A percentile compares a stretch with the other conserved stretches of the same genome.
These are phyloP conservation scores for Camelina neglecta DNA, from an alignment of 345 rosid genomes.

Conservation along the genomic window DNA sequence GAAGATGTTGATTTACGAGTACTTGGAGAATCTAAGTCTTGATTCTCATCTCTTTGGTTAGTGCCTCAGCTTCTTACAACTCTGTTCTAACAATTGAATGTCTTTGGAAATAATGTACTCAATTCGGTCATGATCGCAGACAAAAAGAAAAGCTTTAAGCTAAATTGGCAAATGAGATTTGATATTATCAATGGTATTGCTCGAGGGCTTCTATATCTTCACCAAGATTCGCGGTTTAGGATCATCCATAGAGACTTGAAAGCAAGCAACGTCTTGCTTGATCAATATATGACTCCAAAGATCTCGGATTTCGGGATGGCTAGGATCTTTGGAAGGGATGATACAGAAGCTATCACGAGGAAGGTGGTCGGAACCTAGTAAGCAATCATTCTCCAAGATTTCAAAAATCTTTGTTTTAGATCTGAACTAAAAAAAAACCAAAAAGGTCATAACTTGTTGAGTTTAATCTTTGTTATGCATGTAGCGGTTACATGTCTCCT, in stretches of 20 bases:
- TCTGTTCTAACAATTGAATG: background rate
- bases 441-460: too few relatives aligned
- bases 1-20: slow-evolving; percentile 86
- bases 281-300: slow-evolving; percentile 66
- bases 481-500: too few relatives aligned
- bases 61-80: slow-evolving; percentile 28
- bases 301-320: slow-evolving; percentile 95
- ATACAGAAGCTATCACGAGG: slow-evolving; percentile 61
- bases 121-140: slow-evolving; percentile 44
- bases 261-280: slow-evolving; percentile 80
- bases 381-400: slow-evolving; percentile 37
- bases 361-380: slow-evolving; percentile 87
- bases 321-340: slow-evolving; percentile 72
- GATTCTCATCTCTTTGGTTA: slow-evolving; percentile 73
- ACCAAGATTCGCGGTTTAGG: slow-evolving; percentile 79
- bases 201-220: slow-evolving; percentile 79
- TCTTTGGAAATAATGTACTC: background rate
- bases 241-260: slow-evolving; percentile 85
- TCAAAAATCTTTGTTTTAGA: background rate
- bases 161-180: slow-evolving; percentile 71
- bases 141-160: slow-evolving; percentile 46
- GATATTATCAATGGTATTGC: slow-evolving; percentile 70
- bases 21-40: slow-evolving; percentile 75
- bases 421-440: too few relatives aligned
- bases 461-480: too few relatives aligned